These are phyloP conservation scores for Kodamaea laetipori DNA, from an alignment of 805 yeast species.

Conservation along the genomic window DNA sequence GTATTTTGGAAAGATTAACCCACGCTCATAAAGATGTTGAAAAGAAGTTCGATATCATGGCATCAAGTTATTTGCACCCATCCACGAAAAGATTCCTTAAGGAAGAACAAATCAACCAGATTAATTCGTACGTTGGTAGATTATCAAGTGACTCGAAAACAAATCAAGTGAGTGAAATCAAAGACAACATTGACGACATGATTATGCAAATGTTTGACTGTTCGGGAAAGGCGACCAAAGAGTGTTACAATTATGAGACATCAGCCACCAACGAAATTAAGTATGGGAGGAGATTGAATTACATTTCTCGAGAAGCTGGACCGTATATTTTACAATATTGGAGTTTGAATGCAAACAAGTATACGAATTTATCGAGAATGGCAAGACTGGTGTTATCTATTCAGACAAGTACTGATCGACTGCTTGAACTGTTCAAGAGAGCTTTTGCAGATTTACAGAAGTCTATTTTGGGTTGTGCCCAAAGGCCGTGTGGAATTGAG, in stretches of 20 bases:
- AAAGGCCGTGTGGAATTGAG: constrained; percentile 17
- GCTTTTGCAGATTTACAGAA: constrained; percentile 15
- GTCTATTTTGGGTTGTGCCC: constrained; percentile 11
- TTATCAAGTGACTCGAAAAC: constrained; percentile 3
- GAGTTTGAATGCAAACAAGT: constrained; percentile 20
- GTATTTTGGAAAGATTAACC: constrained; percentile 12
- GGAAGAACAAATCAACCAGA: constrained; percentile 17
- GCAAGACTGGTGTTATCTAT: constrained; percentile 8
- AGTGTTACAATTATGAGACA: constrained; percentile 29
- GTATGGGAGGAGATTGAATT: constrained; percentile 12
- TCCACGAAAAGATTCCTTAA: constrained; percentile 24
- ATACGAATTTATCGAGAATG: constrained; percentile 17
- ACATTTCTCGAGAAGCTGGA: constrained; percentile 20
- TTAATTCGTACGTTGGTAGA: constrained; percentile 16
- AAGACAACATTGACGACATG: constrained; percentile 20
- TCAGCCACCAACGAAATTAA: constrained; percentile 20
- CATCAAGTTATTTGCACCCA: constrained; percentile 27
- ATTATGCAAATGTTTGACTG: constrained; percentile 30
- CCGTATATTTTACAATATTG: constrained; percentile 23
- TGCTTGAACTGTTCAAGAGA: constrained; percentile 17
- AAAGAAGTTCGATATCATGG: constrained; percentile 16
- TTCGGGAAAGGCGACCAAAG: constrained; percentile 28
- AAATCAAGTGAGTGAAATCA: constrained; percentile 5
- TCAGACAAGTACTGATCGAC: constrained; percentile 21
- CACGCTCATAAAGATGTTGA: constrained; percentile 19